A percentile compares a stretch with the other conserved stretches of the same genome.
Conservation (phyloP, 768 basidiomycete species). For the Kwoniella botswanensis region DNA sequence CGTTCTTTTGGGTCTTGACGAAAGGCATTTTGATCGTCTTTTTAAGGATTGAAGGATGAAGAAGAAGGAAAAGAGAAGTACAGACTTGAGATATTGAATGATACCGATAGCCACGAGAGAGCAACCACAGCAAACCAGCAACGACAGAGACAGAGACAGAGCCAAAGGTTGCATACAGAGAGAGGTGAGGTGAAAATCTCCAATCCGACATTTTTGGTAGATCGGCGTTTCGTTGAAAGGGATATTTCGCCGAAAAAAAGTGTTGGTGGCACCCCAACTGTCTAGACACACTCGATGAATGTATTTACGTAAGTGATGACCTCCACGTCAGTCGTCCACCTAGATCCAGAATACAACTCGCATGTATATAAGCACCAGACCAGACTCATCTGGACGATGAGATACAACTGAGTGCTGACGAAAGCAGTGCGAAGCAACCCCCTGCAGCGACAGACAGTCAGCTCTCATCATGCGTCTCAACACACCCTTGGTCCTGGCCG, state of each 20-base stretch:
- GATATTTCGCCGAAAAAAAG: slow-evolving; percentile 2
- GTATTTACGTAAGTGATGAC: slow-evolving; percentile 7
- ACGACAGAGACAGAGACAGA: too few species aligned
- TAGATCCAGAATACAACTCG: neutral
- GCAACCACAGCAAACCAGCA: neutral
- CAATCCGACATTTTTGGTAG: neutral
- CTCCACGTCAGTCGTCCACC: slow-evolving; percentile 32
- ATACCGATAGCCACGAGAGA: slow-evolving; percentile 17
- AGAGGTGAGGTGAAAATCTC: neutral
- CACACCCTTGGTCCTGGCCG: slow-evolving; percentile 8
- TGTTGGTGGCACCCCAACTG: slow-evolving; percentile 3
- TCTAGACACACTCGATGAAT: too few species aligned
- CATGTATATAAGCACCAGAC: neutral
- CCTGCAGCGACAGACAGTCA: neutral
- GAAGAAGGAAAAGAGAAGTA: neutral
- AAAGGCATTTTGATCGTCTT: slow-evolving; percentile 69
- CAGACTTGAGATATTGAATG: neutral
- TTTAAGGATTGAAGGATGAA: slow-evolving; percentile 37
- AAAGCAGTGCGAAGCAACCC: neutral
- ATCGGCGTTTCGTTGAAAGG: slow-evolving; percentile 17
- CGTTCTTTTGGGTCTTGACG: slow-evolving; percentile 95
- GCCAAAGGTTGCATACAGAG: too few species aligned
- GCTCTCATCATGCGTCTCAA: slow-evolving; percentile 8
- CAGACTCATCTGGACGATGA: neutral
- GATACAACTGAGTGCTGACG: too few species aligned